Evolutionary conservation across 345 rosid genomes (phyloP).

Genomic region (Gossypium stocksii): DNA sequence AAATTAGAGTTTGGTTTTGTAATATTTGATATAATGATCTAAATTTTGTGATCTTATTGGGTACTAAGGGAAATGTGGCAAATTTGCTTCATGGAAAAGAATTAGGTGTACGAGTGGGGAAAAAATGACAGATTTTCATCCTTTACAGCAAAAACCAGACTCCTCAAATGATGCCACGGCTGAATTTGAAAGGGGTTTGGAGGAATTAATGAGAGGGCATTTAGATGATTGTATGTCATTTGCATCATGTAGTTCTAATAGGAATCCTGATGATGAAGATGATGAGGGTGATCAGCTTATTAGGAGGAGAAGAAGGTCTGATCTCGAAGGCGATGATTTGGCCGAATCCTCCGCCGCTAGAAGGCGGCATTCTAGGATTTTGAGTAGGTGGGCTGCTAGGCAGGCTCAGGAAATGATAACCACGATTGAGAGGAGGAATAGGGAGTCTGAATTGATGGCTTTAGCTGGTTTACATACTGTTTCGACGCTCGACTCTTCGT

Average conservation of each 20-base stretch:
- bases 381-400: conserved; percentile 94
- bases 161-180: conserved; percentile 50
- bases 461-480: conserved; percentile 93
- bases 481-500: conserved; percentile 91
- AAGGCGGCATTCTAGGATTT: conserved; percentile 75
- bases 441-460: conserved; percentile 95
- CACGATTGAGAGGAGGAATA: conserved; percentile 93
- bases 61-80: conserved; percentile 5
- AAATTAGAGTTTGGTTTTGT: conserved; percentile 18
- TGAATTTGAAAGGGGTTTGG: conserved; percentile 77
- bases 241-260: conserved; percentile 76
- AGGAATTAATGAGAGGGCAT: conserved; percentile 84
- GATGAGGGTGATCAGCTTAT: conserved; percentile 81
- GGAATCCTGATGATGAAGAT: conserved; percentile 60
- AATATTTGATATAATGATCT: neutral
- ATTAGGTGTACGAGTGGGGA: neutral
- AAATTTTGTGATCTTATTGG: conserved; percentile 8
- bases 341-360: conserved; percentile 95
- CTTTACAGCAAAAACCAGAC: conserved; percentile 71
- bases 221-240: conserved; percentile 85
- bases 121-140: conserved; percentile 73
- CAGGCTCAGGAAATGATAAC: conserved; percentile 99
- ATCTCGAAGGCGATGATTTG: conserved; percentile 77
- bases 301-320: conserved; percentile 84
- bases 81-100: neutral